Evolutionary conservation across 129 eudicot species (phyloP).

Genomic region (Helianthus tuberosus): DNA sequence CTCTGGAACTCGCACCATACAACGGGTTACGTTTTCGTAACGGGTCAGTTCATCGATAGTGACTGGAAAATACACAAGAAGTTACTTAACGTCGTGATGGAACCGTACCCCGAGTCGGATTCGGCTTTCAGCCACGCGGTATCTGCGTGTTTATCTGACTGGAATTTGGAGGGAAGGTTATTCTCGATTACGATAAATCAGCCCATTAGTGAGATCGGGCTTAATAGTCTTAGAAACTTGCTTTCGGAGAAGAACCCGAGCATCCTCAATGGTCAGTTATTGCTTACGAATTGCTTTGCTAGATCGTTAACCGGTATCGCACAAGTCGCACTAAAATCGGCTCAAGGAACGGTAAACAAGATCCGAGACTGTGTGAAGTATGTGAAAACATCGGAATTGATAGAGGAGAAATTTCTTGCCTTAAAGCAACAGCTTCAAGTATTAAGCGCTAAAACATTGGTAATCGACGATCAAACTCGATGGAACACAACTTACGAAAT

Average conservation of each 20-base stretch:
- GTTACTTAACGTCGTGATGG: constrained; percentile 82
- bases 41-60: constrained; percentile 82
- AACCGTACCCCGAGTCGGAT: constrained; percentile 86
- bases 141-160: constrained; percentile 78
- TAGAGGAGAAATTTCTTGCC: constrained; percentile 74
- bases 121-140: constrained; percentile 89
- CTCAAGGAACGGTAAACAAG: constrained; percentile 56
- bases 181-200: constrained; percentile 77
- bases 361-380: constrained; percentile 89
- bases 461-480: constrained; percentile 69
- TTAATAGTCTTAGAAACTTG: constrained; percentile 64
- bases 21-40: constrained; percentile 72
- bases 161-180: constrained; percentile 76
- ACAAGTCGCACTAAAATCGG: constrained; percentile 52
- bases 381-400: constrained; percentile 81
- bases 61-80: constrained; percentile 85
- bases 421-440: constrained; percentile 90
- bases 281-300: constrained; percentile 72
- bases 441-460: constrained; percentile 61
- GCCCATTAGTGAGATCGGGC: constrained; percentile 54
- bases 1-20: constrained; percentile 70
- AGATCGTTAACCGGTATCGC: constrained; percentile 68
- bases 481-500: constrained; percentile 97
- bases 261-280: constrained; percentile 73
- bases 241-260: constrained; percentile 74